Conservation (phyloP, 352 stramenopile species). For the Pythium dissotocum region DNA sequence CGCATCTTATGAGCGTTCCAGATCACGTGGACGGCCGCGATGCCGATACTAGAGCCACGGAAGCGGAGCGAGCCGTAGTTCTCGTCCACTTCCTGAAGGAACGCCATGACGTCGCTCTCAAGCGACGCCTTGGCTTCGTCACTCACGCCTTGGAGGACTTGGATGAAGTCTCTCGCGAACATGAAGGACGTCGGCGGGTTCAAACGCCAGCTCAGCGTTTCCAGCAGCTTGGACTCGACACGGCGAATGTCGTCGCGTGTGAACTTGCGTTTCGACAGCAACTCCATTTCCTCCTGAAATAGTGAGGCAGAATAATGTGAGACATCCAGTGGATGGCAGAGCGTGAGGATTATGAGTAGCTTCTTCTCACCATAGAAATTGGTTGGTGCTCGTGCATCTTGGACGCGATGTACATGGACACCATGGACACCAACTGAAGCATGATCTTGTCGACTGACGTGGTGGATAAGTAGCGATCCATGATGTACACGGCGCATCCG, state of each 20-base stretch:
- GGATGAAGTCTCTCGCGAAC: conserved; percentile 46
- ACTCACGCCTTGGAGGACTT: conserved; percentile 25
- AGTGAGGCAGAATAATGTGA: conserved; percentile 10
- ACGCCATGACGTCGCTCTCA: conserved; percentile 27
- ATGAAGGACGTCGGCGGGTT: conserved; percentile 41
- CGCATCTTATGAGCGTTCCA: conserved; percentile 37
- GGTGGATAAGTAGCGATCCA: conserved; percentile 48
- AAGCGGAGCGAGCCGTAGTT: conserved; percentile 39
- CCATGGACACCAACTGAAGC: conserved; percentile 72
- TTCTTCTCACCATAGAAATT: conserved; percentile 42
- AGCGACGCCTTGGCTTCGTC: conserved; percentile 23
- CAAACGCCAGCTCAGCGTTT: conserved; percentile 38
- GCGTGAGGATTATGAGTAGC: background rate
- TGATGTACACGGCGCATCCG: conserved; percentile 43
- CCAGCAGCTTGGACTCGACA: conserved; percentile 39
- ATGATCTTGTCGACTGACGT: conserved; percentile 58
- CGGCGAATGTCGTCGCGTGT: conserved; percentile 37
- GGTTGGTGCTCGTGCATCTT: conserved; percentile 74
- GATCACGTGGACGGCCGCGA: conserved; percentile 39
- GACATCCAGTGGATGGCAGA: conserved; percentile 1
- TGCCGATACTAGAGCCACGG: conserved; percentile 40
- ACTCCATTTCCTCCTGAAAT: conserved; percentile 48
- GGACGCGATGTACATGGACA: conserved; percentile 69
- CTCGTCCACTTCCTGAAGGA: conserved; percentile 30
- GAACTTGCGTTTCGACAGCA: conserved; percentile 51